Evolutionary conservation across 176 grass and related monocot genomes (phyloP).

Genomic region (Oryza meridionalis): DNA sequence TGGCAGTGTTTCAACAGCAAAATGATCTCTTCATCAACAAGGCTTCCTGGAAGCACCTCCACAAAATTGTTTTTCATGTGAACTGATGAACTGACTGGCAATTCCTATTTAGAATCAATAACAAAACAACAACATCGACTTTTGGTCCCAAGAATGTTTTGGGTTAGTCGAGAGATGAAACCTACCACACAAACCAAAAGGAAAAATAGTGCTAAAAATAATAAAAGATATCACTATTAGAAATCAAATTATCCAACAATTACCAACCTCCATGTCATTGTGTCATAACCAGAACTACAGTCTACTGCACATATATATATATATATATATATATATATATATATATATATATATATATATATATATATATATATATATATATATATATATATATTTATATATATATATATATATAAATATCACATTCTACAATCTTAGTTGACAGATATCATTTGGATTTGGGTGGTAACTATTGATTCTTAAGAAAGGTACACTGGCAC

Average conservation of each 20-base stretch:
- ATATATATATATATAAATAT: slow-evolving; percentile 14
- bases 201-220: not conserved
- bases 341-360: no score
- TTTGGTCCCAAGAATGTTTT: not conserved
- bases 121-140: not conserved
- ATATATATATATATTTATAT: no score
- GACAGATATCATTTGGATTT: not conserved
- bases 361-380: no score
- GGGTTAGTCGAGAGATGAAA: not conserved
- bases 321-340: no score
- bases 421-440: slow-evolving; percentile 9
- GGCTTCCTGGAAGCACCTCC: not conserved
- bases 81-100: slow-evolving; percentile 24
- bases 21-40: not conserved
- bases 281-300: slow-evolving; percentile 9
- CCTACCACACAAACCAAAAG: not conserved
- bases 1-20: slow-evolving; percentile 7
- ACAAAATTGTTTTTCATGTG: not conserved
- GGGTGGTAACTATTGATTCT: not conserved
- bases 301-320: slow-evolving; percentile 7
- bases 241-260: not conserved
- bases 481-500: not conserved
- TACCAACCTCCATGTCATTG: not conserved
- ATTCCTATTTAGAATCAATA: not conserved
- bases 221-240: not conserved